A percentile compares a stretch with the other conserved stretches of the same genome.
Conservation (phyloP, 225 moss, liverwort and hornwort species). For the Pseudoscleropodium purum region DNA sequence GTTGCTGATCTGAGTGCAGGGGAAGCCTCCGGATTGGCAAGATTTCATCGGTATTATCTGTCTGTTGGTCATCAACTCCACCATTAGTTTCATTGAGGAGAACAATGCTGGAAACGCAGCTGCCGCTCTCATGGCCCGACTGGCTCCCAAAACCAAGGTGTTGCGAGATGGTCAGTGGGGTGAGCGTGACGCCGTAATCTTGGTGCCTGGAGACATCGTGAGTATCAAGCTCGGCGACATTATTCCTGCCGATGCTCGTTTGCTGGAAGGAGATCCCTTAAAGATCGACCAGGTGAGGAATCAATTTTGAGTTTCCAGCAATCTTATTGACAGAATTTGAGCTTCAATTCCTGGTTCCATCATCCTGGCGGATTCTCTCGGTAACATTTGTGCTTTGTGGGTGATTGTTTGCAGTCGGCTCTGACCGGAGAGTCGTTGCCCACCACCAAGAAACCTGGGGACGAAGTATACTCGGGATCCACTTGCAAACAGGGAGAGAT, state of each 20-base stretch:
- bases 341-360: background rate
- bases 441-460: constrained; percentile 46
- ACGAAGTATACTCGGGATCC: constrained; percentile 45
- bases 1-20: background rate
- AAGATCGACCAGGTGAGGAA: constrained; percentile 34
- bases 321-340: background rate
- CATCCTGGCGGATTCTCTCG: background rate
- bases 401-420: constrained; percentile 25
- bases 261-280: constrained; percentile 38
- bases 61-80: constrained; percentile 32
- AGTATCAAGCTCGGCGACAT: constrained; percentile 53
- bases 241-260: constrained; percentile 42
- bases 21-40: constrained; percentile 37
- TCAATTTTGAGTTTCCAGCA: background rate
- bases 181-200: constrained; percentile 25
- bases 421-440: constrained; percentile 48
- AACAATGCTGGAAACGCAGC: constrained; percentile 46
- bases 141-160: constrained; percentile 48
- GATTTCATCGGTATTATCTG: constrained; percentile 37
- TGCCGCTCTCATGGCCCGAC: constrained; percentile 44
- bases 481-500: constrained; percentile 66
- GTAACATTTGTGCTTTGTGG: background rate
- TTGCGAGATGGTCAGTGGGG: constrained; percentile 25
- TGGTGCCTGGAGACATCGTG: constrained; percentile 48
- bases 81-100: constrained; percentile 43